Evolutionary conservation across 192 early-diverging fungal genomes (phyloP).

Genomic region (Podila verticillata): DNA sequence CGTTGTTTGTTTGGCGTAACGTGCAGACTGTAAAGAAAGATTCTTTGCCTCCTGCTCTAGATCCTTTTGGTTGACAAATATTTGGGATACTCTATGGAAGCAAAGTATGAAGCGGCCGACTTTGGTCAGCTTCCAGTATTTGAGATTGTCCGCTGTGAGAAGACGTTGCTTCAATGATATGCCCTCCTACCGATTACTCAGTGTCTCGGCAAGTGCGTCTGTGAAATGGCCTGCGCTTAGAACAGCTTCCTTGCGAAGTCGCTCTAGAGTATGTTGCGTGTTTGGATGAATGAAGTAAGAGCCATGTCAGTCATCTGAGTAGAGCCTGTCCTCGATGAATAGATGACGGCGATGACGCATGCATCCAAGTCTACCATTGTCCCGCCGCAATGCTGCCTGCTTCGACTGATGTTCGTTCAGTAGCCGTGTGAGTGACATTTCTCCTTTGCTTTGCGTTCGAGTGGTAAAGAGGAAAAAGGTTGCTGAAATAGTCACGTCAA

Average conservation of each 20-base stretch:
- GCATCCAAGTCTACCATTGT: constrained; percentile 57
- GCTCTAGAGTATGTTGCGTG: constrained; percentile 54
- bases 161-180: background rate
- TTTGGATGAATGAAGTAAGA: background rate
- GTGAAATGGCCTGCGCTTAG: constrained; percentile 60
- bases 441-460: too few species aligned
- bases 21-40: constrained; percentile 57
- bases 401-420: constrained; percentile 69
- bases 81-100: constrained; percentile 58
- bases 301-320: background rate
- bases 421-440: constrained; percentile 57
- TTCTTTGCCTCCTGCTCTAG: constrained; percentile 70
- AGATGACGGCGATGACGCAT: background rate
- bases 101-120: background rate
- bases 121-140: background rate
- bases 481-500: background rate
- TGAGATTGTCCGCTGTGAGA: background rate
- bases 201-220: constrained; percentile 65
- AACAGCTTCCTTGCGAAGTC: constrained; percentile 63
- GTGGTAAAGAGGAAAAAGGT: background rate
- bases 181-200: constrained; percentile 61
- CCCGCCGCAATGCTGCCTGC: constrained; percentile 58
- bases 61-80: constrained; percentile 72
- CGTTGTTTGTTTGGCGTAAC: constrained; percentile 70
- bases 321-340: too few species aligned